These are phyloP conservation scores for Casuarina glauca DNA, from an alignment of 306 rosid species.

Conservation along the genomic window DNA sequence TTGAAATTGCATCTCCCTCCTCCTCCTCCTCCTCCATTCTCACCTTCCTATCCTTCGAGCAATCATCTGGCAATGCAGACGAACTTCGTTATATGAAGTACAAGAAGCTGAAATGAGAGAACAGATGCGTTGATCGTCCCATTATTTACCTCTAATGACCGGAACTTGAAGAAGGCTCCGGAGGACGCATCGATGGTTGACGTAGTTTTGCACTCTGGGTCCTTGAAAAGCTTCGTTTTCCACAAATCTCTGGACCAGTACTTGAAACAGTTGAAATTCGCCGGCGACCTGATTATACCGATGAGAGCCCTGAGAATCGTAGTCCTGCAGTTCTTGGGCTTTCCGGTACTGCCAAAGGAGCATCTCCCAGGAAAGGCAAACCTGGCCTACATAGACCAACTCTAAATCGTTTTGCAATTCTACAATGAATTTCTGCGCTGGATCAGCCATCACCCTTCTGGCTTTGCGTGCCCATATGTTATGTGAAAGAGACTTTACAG, in stretches of 20 bases:
- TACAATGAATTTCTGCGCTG: slow-evolving; percentile 46
- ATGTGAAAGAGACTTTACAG: slow-evolving; percentile 50
- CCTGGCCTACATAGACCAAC: slow-evolving; percentile 84
- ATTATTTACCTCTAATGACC: slow-evolving; percentile 54
- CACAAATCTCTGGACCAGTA: slow-evolving; percentile 65
- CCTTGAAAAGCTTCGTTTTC: slow-evolving; percentile 84
- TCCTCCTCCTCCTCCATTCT: slow-evolving; percentile 39
- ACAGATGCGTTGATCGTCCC: neutral
- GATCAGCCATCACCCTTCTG: slow-evolving; percentile 41
- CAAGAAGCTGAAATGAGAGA: neutral
- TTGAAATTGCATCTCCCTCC: slow-evolving; percentile 39
- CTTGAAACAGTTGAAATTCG: slow-evolving; percentile 84
- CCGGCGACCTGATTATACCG: slow-evolving; percentile 67
- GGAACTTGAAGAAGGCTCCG: slow-evolving; percentile 83
- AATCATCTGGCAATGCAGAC: slow-evolving; percentile 50
- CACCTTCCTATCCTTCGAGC: slow-evolving; percentile 39
- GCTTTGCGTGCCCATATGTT: slow-evolving; percentile 55
- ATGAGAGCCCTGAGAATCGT: slow-evolving; percentile 31
- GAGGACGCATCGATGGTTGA: slow-evolving; percentile 64
- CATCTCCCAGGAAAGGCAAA: slow-evolving; percentile 96
- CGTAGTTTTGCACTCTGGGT: slow-evolving; percentile 72
- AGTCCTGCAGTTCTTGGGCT: slow-evolving; percentile 55
- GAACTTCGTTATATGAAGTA: neutral
- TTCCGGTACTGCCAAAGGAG: slow-evolving; percentile 84
- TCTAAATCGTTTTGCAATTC: slow-evolving; percentile 76